Evolutionary conservation across 1,139 yeast genomes (phyloP).

Genomic region (Petasospora rhodanensis): DNA sequence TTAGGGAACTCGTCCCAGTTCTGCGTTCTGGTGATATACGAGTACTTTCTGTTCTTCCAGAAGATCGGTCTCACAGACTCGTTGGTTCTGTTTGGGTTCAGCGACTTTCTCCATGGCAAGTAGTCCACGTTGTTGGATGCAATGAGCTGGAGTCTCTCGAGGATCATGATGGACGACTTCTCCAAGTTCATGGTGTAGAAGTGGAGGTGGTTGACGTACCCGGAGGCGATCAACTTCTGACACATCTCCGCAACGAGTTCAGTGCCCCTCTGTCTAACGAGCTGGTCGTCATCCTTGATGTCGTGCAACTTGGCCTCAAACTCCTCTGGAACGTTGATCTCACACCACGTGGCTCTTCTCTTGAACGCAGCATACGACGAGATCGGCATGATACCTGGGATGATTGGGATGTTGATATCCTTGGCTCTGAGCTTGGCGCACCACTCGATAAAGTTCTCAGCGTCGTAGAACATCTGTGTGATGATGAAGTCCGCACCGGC

Average conservation of each 20-base stretch:
- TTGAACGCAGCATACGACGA: conserved; percentile 88
- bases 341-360: conserved; percentile 94
- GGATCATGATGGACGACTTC: conserved; percentile 81
- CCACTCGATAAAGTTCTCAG: conserved; percentile 80
- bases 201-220: conserved; percentile 79
- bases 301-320: conserved; percentile 73
- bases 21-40: conserved; percentile 85
- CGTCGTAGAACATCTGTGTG: conserved; percentile 93
- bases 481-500: conserved; percentile 91
- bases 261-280: conserved; percentile 84
- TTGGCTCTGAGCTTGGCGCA: conserved; percentile 62
- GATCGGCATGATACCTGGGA: conserved; percentile 98
- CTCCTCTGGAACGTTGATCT: conserved; percentile 69
- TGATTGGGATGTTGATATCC: conserved; percentile 83
- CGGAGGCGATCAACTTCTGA: conserved; percentile 61
- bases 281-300: conserved; percentile 83
- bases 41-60: conserved; percentile 92
- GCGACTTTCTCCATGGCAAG: conserved; percentile 87
- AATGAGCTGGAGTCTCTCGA: conserved; percentile 66
- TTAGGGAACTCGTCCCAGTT: conserved; percentile 96
- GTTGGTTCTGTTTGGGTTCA: conserved; percentile 74
- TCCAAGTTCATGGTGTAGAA: conserved; percentile 96
- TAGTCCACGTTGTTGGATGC: conserved; percentile 30
- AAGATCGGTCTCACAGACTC: conserved; percentile 92
- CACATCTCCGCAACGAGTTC: conserved; percentile 85